Conservation (phyloP, 257 asterid genomes). For the Agastache rugosa region DNA sequence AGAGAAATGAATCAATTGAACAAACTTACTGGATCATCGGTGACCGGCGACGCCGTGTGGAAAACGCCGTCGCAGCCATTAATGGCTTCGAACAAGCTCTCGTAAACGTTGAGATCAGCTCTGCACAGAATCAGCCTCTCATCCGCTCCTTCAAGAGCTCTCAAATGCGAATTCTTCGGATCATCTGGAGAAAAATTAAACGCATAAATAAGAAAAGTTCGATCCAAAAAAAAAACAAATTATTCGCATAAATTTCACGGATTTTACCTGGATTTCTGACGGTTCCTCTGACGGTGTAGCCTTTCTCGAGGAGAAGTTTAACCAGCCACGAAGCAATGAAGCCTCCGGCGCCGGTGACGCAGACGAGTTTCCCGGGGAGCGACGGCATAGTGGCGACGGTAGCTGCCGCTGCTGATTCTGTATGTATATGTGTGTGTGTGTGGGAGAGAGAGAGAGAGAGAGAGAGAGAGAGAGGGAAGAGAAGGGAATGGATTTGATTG, state of each 20-base stretch:
- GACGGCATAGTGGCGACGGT: slow-evolving; percentile 60
- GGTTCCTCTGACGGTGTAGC: slow-evolving; percentile 90
- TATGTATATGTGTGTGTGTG: background rate
- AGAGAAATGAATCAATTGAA: background rate
- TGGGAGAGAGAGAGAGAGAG: background rate
- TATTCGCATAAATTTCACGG: background rate
- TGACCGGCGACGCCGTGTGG: slow-evolving; percentile 97
- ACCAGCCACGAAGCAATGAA: slow-evolving; percentile 98
- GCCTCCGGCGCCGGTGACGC: slow-evolving; percentile 99
- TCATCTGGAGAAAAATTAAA: slow-evolving; percentile 57
- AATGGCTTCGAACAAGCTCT: slow-evolving; percentile 75
- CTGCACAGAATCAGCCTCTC: slow-evolving; percentile 74
- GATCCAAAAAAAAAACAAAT: background rate
- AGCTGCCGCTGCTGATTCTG: background rate
- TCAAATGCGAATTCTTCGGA: slow-evolving; percentile 78
- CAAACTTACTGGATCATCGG: slow-evolving; percentile 83
- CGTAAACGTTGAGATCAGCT: slow-evolving; percentile 85
- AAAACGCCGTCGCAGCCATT: slow-evolving; percentile 93
- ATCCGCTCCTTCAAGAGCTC: slow-evolving; percentile 82
- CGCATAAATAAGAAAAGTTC: background rate
- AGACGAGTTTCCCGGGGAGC: slow-evolving; percentile 66
- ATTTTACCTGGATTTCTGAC: slow-evolving; percentile 84
- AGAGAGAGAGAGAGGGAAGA: too few species aligned
- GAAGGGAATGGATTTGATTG: background rate
- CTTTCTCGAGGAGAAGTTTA: slow-evolving; percentile 82